Evolutionary conservation across 2,329 filamentous ascomycete species (phyloP), one percentile per base, ranked within the genome.

Genomic region (Chaetoscypha palmicola): DNA sequence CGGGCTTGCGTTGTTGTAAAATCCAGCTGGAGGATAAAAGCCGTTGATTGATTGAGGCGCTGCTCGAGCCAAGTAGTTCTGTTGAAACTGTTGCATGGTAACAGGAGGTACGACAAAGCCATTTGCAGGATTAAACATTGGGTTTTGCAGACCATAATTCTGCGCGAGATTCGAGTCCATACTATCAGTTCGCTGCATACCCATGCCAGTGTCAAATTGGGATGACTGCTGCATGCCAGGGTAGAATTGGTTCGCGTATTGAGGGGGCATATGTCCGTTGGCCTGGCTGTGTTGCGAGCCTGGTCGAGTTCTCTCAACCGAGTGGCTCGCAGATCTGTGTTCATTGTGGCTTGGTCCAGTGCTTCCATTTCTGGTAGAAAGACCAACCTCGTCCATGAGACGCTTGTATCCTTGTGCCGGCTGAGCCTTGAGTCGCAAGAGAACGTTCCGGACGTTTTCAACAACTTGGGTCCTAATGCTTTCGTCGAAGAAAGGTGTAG

Each of bases 391-490:
- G 59, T 98, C 92, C 92, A 98, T 98, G 48, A 98, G 70, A 41
- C 92, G 84, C 74, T 97, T 98, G 71, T 98, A 98, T 41, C 92
- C 92, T 67, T 97, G 92, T 50, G 83, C 85, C 12, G 92, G 88
- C 59, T 94, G 87, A 4, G 89, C 91, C 69, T 96, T 96, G 66
- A 97, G 83, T 58, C 85, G 84, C 24, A 91, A 68, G 24, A 98
- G 74, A 30, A 97, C 89, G 57, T 81, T 87, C 60, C 91, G 88
- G 40, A 98, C 87, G 46, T 89, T 96, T 59, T 95, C 88, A 4
- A 95, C 79, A 17, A 96, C 89, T 58, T 96, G 86, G 35, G 76
- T 72, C 37, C 92, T 84, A 62, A 96, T 90, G 41, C 73, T 81
- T 63, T 98, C 92, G 54, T 98, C 92, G 52, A 97, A 90, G 75